Evolutionary conservation across 2,329 filamentous ascomycete genomes (phyloP).

Genomic region (Incumbomyces lentus): DNA sequence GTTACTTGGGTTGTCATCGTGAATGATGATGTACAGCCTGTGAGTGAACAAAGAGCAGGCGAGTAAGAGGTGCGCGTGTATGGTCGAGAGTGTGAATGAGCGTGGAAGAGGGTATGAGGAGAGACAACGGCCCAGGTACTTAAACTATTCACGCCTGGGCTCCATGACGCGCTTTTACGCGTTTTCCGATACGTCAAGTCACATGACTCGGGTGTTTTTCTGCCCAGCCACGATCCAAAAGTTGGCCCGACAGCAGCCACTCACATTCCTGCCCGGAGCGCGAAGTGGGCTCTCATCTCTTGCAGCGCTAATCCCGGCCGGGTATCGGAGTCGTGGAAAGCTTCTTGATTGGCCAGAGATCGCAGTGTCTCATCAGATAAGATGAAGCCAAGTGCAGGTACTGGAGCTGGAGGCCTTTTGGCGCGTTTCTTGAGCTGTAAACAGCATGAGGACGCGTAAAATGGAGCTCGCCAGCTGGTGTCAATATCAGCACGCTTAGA

Average conservation of each 20-base stretch:
- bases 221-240: background rate
- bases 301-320: too few species aligned
- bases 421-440: constrained; percentile 5
- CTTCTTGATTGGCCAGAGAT: background rate
- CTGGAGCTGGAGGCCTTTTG: constrained; percentile 3
- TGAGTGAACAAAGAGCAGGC: constrained; percentile 5
- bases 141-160: constrained; percentile 4
- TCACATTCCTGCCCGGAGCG: background rate
- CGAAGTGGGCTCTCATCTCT: constrained; percentile 2
- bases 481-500: too few species aligned
- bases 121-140: background rate
- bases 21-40: constrained; percentile 13
- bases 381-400: background rate
- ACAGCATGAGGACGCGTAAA: background rate
- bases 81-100: constrained; percentile 4
- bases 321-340: background rate
- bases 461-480: background rate
- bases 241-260: background rate
- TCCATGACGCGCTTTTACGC: background rate
- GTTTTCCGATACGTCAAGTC: constrained; percentile 1
- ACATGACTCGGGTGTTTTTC: background rate
- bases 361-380: constrained; percentile 3
- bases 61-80: constrained; percentile 15
- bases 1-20: constrained; percentile 70
- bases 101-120: constrained; percentile 9